Evolutionary conservation across 768 basidiomycete species (phyloP).

Genomic region (Podaxis sp.): DNA sequence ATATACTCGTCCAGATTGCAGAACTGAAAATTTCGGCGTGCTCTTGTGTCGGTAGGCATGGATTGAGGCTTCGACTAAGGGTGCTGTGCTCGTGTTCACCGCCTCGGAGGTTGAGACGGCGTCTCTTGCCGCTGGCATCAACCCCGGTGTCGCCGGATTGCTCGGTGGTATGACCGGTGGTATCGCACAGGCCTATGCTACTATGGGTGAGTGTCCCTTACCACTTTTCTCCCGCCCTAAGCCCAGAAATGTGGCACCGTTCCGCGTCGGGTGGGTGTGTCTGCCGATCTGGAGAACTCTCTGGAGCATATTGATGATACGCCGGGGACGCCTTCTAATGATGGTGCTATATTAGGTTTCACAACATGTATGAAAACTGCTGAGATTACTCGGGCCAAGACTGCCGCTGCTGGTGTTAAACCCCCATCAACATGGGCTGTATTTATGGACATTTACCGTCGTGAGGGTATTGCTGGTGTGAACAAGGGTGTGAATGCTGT

Average conservation of each 20-base stretch:
- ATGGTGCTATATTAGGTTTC: conserved; percentile 58
- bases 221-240: neutral
- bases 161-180: conserved; percentile 98
- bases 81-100: conserved; percentile 92
- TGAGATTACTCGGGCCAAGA: conserved; percentile 95
- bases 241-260: neutral
- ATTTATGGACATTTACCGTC: conserved; percentile 91
- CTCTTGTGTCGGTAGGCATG: conserved; percentile 64
- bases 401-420: conserved; percentile 77
- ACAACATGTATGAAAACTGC: conserved; percentile 99
- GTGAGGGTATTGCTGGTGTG: conserved; percentile 92
- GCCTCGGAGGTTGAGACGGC: conserved; percentile 91
- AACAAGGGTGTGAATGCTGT: conserved; percentile 99
- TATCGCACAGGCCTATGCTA: conserved; percentile 96
- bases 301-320: neutral
- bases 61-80: conserved; percentile 99
- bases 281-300: neutral
- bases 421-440: conserved; percentile 93
- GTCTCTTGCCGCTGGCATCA: conserved; percentile 62
- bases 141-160: conserved; percentile 80
- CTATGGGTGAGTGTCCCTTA: conserved; percentile 80
- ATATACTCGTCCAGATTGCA: neutral
- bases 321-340: neutral
- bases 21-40: conserved; percentile 3
- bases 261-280: neutral